These are phyloP conservation scores for Nepenthes alata DNA, from an alignment of 179 eudicot genomes.

Conservation along the genomic window DNA sequence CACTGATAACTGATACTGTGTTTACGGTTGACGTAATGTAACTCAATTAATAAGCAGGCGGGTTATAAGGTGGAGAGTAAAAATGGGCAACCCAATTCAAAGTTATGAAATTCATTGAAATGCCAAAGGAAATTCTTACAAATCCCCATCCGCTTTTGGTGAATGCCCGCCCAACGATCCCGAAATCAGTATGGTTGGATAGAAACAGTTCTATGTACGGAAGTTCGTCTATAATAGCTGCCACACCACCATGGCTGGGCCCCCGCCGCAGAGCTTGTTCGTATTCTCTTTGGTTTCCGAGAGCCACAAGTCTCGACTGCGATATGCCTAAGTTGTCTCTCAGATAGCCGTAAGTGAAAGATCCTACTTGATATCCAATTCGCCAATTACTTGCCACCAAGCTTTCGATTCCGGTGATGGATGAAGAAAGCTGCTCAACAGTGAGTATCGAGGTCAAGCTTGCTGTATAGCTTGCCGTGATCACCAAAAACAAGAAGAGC, in stretches of 20 bases:
- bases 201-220: slow-evolving; percentile 30
- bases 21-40: neutral
- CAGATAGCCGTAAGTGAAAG: slow-evolving; percentile 27
- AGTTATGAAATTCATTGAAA: neutral
- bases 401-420: slow-evolving; percentile 27
- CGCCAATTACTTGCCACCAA: slow-evolving; percentile 22
- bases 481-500: slow-evolving; percentile 30
- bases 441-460: slow-evolving; percentile 39
- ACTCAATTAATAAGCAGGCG: no score
- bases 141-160: slow-evolving; percentile 13
- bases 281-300: slow-evolving; percentile 16
- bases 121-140: neutral
- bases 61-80: no score
- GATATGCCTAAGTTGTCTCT: slow-evolving; percentile 14
- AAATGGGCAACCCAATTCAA: neutral
- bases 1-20: no score
- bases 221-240: slow-evolving; percentile 34
- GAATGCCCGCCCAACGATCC: slow-evolving; percentile 7
- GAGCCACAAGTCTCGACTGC: slow-evolving; percentile 15
- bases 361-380: slow-evolving; percentile 35
- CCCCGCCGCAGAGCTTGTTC: slow-evolving; percentile 16
- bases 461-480: slow-evolving; percentile 37
- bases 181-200: slow-evolving; percentile 4
- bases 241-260: slow-evolving; percentile 29
- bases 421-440: slow-evolving; percentile 27